A percentile compares a stretch with the other conserved stretches of the same genome.
Evolutionary conservation across 2,329 filamentous ascomycete genomes (phyloP).

Genomic region (Tolypocladium pustulatum): DNA sequence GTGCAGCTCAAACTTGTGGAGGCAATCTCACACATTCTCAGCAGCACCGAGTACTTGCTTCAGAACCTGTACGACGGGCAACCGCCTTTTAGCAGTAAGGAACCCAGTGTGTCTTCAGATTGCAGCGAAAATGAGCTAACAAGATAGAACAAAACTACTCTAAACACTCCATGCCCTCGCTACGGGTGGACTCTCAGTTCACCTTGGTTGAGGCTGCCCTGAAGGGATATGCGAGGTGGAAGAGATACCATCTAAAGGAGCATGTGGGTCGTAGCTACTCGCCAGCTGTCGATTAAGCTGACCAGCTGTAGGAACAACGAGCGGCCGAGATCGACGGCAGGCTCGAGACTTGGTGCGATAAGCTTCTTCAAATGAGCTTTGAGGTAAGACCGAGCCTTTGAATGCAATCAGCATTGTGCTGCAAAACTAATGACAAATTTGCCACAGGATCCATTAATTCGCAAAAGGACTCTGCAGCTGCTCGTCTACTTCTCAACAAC

Average conservation of each 20-base stretch:
- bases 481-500: constrained; percentile 78
- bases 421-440: background rate
- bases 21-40: constrained; percentile 79
- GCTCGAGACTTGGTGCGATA: constrained; percentile 62
- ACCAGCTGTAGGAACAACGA: constrained; percentile 32
- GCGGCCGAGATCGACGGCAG: constrained; percentile 48
- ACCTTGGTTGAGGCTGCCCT: constrained; percentile 81
- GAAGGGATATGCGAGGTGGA: constrained; percentile 82
- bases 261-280: constrained; percentile 13
- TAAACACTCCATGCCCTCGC: constrained; percentile 60
- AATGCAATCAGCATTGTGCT: background rate
- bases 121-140: constrained; percentile 1
- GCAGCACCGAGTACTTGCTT: constrained; percentile 63
- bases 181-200: constrained; percentile 81
- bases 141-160: constrained; percentile 44
- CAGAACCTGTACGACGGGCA: constrained; percentile 64
- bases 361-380: constrained; percentile 59
- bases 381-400: constrained; percentile 32
- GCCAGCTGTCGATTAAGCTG: constrained; percentile 6
- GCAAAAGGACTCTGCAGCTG: constrained; percentile 70
- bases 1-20: constrained; percentile 74
- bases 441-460: constrained; percentile 63
- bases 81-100: constrained; percentile 54
- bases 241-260: constrained; percentile 19
- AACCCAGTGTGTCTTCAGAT: background rate